Evolutionary conservation across 495 filamentous ascomycete genomes (phyloP), one percentile per base, ranked within the genome.

Genomic region (Cercophora samala): DNA sequence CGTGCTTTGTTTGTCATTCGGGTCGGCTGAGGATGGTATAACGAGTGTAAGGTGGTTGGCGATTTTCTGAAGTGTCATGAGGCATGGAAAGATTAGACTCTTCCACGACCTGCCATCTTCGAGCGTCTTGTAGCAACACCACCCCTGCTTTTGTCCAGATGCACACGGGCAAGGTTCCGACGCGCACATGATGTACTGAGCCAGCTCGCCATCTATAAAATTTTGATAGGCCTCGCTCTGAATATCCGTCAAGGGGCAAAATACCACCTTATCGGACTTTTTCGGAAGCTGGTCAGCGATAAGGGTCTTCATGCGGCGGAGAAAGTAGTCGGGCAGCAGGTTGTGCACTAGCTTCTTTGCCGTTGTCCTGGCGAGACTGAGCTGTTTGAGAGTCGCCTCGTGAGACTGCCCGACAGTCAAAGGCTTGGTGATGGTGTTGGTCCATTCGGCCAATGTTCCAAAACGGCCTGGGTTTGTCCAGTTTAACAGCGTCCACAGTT

Each of bases 261-360:
- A 99, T 1, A 98, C 93, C 0, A 99, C 94, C 54, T 88, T 89
- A 74, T 99, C 95, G 51, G 83, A 90, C 82, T 99, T 99, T 77
- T 95, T 96, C 0, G 95, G 95, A n/a, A 99, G 84, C 72, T 99
- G 94, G 76, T 97, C 82, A 0, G 93, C 93, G 64, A 99, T 97
- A 60, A 98, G 79, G 0, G 87, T 88, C 79, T 99, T 99, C 89
- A 96, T 94, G 1, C 95, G 88, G 1, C 95, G 89, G 0, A 98
- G 84, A 71, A 99, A 99, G 76, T 97, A 96, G 46, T 88, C 87
- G 13, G 95, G 95, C 11, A 99, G 88, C 0, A 99, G 85, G 68
- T 97, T 94, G 58, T 93, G 78, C 11, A 93, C 92, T 4, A 99
- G 85, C 74, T 90, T 91, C 76, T 90, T 89, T 17, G 95, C 95